phyloP scores from a whole-genome alignment of 2,329 filamentous ascomycete species.

The Neonectria ditissima region DNA sequence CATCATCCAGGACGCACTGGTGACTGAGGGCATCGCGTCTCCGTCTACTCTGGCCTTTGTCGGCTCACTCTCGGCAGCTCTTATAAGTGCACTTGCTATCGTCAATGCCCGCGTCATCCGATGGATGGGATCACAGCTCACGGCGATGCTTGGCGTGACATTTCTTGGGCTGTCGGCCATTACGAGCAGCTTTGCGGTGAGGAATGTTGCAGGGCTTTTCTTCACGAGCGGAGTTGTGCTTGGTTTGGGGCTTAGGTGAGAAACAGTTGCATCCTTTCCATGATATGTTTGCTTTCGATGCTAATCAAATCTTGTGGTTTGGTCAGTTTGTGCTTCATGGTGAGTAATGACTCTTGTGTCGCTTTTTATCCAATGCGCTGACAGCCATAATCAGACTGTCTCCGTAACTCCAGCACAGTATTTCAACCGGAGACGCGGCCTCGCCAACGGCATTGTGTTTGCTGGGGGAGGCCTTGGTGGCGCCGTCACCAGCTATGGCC shows the following conservation, averaged over 20 bases:
- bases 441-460: slow-evolving; percentile 67
- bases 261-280: neutral
- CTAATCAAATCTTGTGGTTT: neutral
- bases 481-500: slow-evolving; percentile 61
- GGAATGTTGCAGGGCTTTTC: slow-evolving; percentile 45
- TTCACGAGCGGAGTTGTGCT: slow-evolving; percentile 38
- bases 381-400: slow-evolving; percentile 14
- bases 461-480: slow-evolving; percentile 68
- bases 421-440: slow-evolving; percentile 63
- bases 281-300: neutral
- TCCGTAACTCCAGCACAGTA: slow-evolving; percentile 58
- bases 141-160: slow-evolving; percentile 60
- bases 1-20: slow-evolving; percentile 68
- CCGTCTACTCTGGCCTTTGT: slow-evolving; percentile 69
- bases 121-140: slow-evolving; percentile 59
- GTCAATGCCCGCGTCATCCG: slow-evolving; percentile 63
- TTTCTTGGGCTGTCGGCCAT: slow-evolving; percentile 63
- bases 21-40: slow-evolving; percentile 57
- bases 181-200: slow-evolving; percentile 41
- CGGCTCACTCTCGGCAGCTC: slow-evolving; percentile 59
- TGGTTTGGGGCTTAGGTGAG: slow-evolving; percentile 47
- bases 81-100: slow-evolving; percentile 63
- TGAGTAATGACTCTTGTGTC: slow-evolving; percentile 35
- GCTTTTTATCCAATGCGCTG: slow-evolving; percentile 27
- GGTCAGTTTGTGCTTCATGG: slow-evolving; percentile 24